Conservation (phyloP, 106 monocot genomes). For the Dioscorea zingiberensis region DNA sequence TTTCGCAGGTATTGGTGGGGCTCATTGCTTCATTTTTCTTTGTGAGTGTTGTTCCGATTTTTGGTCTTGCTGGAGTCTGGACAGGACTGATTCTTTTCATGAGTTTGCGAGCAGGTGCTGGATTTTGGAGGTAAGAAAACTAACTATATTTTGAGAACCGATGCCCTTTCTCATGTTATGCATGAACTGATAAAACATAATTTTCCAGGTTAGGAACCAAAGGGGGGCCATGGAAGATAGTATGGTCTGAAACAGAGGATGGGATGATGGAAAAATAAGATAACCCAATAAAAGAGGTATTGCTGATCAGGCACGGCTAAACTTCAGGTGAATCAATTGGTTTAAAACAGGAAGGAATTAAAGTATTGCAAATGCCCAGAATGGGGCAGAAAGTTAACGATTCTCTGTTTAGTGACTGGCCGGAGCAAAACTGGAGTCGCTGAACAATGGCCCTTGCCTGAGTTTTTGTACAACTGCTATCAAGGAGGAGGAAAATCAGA, state of each 20-base stretch:
- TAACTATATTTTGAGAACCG: not conserved
- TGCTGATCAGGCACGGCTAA: too few species aligned
- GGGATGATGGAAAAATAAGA: slow-evolving; percentile 11
- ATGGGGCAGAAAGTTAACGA: too few species aligned
- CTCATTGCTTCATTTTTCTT: slow-evolving; percentile 56
- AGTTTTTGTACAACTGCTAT: too few species aligned
- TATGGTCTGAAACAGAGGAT: slow-evolving; percentile 47
- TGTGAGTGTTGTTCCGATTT: slow-evolving; percentile 39
- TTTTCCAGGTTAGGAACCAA: slow-evolving; percentile 67
- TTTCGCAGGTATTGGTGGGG: slow-evolving; percentile 54
- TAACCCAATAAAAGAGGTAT: too few species aligned
- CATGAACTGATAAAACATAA: not conserved
- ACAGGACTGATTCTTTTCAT: slow-evolving; percentile 86
- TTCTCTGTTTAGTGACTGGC: too few species aligned
- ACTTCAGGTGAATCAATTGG: too few species aligned
- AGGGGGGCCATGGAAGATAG: slow-evolving; percentile 67
- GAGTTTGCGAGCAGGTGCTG: slow-evolving; percentile 69
- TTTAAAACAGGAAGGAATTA: too few species aligned
- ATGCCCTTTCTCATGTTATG: not conserved
- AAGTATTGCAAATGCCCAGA: too few species aligned
- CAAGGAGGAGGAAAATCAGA: too few species aligned
- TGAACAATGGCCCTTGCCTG: too few species aligned
- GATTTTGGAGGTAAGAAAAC: slow-evolving; percentile 68
- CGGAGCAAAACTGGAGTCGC: too few species aligned
- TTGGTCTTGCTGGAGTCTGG: slow-evolving; percentile 90